Evolutionary conservation across 202 grass and related monocot species (phyloP), one percentile per base, ranked within the genome.

Genomic region (Schoenoplectus tabernaemontani): DNA sequence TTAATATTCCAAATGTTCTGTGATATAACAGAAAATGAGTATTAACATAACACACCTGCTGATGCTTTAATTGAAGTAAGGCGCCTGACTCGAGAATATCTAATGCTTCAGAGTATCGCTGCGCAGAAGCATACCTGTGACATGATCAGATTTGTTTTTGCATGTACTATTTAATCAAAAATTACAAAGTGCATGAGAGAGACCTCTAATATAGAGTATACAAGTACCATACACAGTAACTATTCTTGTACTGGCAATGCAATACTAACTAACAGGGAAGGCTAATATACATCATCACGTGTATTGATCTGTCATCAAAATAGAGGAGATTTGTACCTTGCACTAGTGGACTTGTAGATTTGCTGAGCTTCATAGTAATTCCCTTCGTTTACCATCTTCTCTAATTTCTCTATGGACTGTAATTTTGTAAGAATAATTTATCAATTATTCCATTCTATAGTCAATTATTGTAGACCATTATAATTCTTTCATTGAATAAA

Each of bases 311-410:
- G 54, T 79, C 34, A 42, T 69, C 54, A n/a, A 82, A 72, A 59
- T 17, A 57, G 9, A 78, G 38, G 47, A 30, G 67, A 82, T 19
- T 20, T 83, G 13, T 86, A 97, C 91, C 89, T 93, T 82, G 91
- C 87, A 88, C 91, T 86, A 61, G 87, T 91, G 65, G 94, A 88
- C 60, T 97, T 97, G 82, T 90, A 97, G 73, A 93, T 90, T 80
- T 97, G 94, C 83, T 97, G 94, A 50, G 91, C 94, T 85, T 93
- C 91, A 74, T 97, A 97, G 74, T 84, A 93, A 84, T 85, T 92
- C 73, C 86, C 89, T 84, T 69, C 88, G 24, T 83, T 74, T 70
- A 97, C 91, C 94, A 93, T 93, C 67, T 66, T 85, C 66, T 88
- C 89, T 59, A 97, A 85, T 59, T 82, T 97, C 74, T 92, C 89